These are phyloP conservation scores for Helianthus tuberosus DNA, from an alignment of 129 eudicot genomes.

Conservation along the genomic window DNA sequence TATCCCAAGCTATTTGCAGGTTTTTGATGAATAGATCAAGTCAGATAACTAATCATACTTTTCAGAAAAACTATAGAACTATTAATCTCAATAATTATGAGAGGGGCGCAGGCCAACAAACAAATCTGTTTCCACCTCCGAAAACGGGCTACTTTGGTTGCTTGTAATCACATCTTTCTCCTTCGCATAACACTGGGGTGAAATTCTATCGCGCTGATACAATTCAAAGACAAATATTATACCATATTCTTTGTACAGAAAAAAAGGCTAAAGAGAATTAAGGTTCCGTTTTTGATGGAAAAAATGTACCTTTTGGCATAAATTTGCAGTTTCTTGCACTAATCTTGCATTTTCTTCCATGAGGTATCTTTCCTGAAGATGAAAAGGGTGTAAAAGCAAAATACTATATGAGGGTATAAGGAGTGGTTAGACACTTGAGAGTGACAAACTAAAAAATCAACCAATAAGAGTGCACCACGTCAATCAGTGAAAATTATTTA, in stretches of 20 bases:
- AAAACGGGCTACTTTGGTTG: conserved; percentile 37
- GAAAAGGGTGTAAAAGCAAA: conserved; percentile 1
- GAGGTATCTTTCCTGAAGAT: conserved; percentile 44
- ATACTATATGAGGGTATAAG: too few relatives aligned
- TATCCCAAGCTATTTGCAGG: too few relatives aligned
- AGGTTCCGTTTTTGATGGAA: too few relatives aligned
- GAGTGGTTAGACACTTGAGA: too few relatives aligned
- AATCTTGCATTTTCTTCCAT: conserved; percentile 54
- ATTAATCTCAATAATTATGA: conserved; percentile 11
- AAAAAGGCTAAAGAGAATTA: too few relatives aligned
- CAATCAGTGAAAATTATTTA: too few relatives aligned
- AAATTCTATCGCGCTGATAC: neutral
- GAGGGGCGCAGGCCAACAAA: conserved; percentile 44
- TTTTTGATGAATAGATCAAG: too few relatives aligned
- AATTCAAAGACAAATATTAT: too few relatives aligned
- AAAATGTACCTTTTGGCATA: conserved; percentile 32
- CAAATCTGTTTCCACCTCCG: conserved; percentile 55
- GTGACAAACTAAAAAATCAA: too few relatives aligned
- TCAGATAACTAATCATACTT: too few relatives aligned
- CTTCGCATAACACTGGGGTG: neutral
- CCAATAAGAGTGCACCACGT: too few relatives aligned
- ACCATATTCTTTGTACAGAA: too few relatives aligned
- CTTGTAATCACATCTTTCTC: conserved; percentile 31
- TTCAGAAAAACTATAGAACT: neutral
- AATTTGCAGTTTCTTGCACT: conserved; percentile 9